phyloP scores from a whole-genome alignment of 345 rosid genomes.

The Acer yangbiense region DNA sequence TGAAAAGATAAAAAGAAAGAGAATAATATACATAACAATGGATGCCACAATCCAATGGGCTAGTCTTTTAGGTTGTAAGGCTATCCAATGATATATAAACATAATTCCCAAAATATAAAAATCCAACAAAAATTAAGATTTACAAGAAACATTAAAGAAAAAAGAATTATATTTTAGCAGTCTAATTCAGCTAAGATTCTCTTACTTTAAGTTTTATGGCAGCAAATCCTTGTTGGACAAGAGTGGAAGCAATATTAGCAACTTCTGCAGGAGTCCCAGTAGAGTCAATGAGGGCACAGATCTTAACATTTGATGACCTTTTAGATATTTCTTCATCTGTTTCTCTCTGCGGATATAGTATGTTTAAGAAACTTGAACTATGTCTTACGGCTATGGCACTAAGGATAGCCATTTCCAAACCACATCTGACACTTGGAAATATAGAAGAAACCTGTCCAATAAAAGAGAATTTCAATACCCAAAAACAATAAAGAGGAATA shows the following conservation, averaged over 20 bases:
- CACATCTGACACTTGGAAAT: constrained; percentile 92
- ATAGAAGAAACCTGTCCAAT: constrained; percentile 65
- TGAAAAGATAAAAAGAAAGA: too few species aligned
- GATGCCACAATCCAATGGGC: too few species aligned
- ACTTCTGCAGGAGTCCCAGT: constrained; percentile 74
- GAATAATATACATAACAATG: too few species aligned
- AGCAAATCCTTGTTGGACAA: constrained; percentile 78
- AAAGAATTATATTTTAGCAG: constrained; percentile 2
- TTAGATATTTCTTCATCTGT: constrained; percentile 41
- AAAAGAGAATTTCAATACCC: constrained; percentile 7
- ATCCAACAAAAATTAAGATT: too few species aligned
- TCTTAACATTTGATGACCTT: constrained; percentile 46
- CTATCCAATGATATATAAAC: not conserved
- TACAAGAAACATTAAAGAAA: not conserved
- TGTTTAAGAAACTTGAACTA: constrained; percentile 53
- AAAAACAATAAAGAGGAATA: not conserved
- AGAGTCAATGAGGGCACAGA: constrained; percentile 88
- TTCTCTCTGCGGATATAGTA: constrained; percentile 43
- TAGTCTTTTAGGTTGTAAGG: not conserved
- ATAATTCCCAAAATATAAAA: not conserved
- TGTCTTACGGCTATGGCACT: constrained; percentile 64
- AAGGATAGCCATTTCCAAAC: constrained; percentile 93
- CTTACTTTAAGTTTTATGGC: constrained; percentile 90
- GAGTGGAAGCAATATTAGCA: constrained; percentile 59
- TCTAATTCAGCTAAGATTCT: constrained; percentile 14